Evolutionary conservation across 768 basidiomycete species (phyloP).

Genomic region (Pulveroboletus ravenelii): DNA sequence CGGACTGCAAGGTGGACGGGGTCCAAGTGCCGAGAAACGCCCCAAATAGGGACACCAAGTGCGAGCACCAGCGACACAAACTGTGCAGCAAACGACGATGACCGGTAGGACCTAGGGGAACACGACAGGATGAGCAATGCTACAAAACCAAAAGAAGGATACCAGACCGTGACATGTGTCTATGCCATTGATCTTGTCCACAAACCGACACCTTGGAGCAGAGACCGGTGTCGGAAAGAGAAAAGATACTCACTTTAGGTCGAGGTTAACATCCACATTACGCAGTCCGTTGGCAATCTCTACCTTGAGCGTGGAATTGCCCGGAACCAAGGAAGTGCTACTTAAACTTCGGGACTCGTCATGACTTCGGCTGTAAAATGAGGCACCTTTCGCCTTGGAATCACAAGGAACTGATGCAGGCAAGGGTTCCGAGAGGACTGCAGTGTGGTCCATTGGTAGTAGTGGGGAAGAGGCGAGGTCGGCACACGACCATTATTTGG

Average conservation of each 20-base stretch:
- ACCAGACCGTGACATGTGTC: slow-evolving; percentile 35
- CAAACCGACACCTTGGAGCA: slow-evolving; percentile 19
- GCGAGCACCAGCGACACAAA: slow-evolving; percentile 52
- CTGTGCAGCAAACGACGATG: slow-evolving; percentile 47
- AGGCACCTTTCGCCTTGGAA: slow-evolving; percentile 1
- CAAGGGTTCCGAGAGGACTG: slow-evolving; percentile 11
- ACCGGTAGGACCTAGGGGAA: slow-evolving; percentile 58
- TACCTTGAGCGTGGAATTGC: slow-evolving; percentile 37
- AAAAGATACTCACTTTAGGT: slow-evolving; percentile 60
- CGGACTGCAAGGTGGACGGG: slow-evolving; percentile 53
- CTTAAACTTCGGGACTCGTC: slow-evolving; percentile 24
- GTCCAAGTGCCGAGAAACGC: slow-evolving; percentile 37
- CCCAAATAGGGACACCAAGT: slow-evolving; percentile 60
- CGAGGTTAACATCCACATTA: slow-evolving; percentile 51
- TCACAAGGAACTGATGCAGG: not conserved
- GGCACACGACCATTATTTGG: slow-evolving; percentile 24
- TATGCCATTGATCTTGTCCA: slow-evolving; percentile 31
- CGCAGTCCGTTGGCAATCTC: slow-evolving; percentile 56
- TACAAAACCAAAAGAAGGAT: slow-evolving; percentile 16
- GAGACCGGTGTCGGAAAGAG: slow-evolving; percentile 17
- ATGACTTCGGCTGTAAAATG: slow-evolving; percentile 6
- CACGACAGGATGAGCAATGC: slow-evolving; percentile 16
- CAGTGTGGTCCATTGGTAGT: slow-evolving; percentile 13
- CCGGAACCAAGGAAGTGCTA: slow-evolving; percentile 31
- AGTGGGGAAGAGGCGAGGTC: not conserved